Percentiles rank a stretch among this genome's conserved stretches.
Evolutionary conservation across 148 eudicot species (phyloP).

Genomic region (Vaccinium corymbosum): DNA sequence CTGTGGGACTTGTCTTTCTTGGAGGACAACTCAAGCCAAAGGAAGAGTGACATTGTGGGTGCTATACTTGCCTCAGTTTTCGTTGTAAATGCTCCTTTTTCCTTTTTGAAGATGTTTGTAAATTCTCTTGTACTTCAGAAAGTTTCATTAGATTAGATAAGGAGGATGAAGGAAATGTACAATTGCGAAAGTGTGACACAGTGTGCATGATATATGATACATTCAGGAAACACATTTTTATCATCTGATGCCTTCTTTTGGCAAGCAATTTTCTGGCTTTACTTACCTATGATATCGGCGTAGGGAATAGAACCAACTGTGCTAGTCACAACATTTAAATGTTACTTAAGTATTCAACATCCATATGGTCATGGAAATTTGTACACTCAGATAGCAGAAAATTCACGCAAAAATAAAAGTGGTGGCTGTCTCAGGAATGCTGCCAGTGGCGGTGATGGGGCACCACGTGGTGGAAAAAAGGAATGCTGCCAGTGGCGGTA

Average conservation of each 20-base stretch:
- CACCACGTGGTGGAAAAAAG: neutral
- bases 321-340: neutral
- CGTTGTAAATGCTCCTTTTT: neutral
- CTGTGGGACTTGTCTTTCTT: conserved; percentile 67
- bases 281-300: neutral
- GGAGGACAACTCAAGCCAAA: conserved; percentile 58
- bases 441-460: neutral
- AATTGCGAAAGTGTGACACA: neutral
- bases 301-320: neutral
- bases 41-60: conserved; percentile 41
- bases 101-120: neutral
- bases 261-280: neutral
- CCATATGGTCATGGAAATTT: neutral
- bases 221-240: neutral
- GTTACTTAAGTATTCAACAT: neutral
- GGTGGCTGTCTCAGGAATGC: neutral
- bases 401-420: neutral
- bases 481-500: neutral
- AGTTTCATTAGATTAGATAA: neutral
- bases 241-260: neutral
- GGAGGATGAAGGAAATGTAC: neutral
- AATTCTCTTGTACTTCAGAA: neutral
- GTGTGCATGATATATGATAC: neutral
- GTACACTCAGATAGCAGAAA: neutral
- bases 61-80: conserved; percentile 18